Base-by-base conservation (phyloP, 1,284 basidiomycete genomes). In the Tilletia horrida region DNA sequence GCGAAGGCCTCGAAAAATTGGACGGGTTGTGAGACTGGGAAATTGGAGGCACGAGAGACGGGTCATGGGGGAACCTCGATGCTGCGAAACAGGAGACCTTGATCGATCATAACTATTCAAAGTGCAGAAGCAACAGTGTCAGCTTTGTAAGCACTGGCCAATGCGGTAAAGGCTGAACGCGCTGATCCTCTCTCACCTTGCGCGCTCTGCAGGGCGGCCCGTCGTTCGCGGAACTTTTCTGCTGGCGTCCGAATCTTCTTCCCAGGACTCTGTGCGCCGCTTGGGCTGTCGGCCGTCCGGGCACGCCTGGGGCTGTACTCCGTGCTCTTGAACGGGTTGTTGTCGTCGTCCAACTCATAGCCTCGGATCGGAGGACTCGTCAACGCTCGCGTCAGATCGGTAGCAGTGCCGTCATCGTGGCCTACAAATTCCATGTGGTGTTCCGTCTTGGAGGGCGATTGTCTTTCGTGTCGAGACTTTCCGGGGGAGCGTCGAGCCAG, bases 171-270 rank as follows among this genome's bases (percentile, higher is more conserved):
- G 18, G 47, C 43, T 48, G 2, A 48, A 48, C n/a, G 25, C 9
- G 43, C 43, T 48, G n/a, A n/a, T n/a, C n/a, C 25, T 40, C 3
- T 18, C 55, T 59, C 55, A 59, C 55, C 18, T 40, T 59, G 55
- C 2, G 55, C 55, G 18, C 29, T 59, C 27, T 59, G 55, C 29
- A 59, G 55, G 18, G 55, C 55, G 27, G 31, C 11, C 29, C 27
- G 29, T 9, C 55, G 55, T 40, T 59, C 55, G 55, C 29, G 29
- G 14, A 29, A 31, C 55, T 59, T 59, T 29, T 59, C 55, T 14
- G 55, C 55, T n/a, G 55, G 55, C 2, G 55, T 59, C 8, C 55
- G 55, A 13, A 59, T 25, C 29, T 59, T 59, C 55, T 40, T 59
- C 11, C 27, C 55, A 3, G 16, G 25, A 59, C 23, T 23, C 6